Evolutionary conservation across 305 asterid species (phyloP).

Genomic region (Caryopteris hybrid): DNA sequence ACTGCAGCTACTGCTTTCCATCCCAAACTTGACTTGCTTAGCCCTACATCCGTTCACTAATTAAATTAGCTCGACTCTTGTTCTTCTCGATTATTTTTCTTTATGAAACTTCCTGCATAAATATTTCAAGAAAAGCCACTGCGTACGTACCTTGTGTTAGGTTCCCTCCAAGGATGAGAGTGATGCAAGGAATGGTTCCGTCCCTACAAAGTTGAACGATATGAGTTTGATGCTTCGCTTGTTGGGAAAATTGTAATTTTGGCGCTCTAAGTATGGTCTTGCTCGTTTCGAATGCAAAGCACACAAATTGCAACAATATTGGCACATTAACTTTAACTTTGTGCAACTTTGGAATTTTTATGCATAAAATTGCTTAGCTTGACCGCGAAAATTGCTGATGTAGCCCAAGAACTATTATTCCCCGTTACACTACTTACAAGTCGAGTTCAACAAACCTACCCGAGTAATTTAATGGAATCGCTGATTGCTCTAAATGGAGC

Average conservation of each 20-base stretch:
- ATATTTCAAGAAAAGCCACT: neutral
- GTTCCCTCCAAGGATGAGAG: conserved; percentile 83
- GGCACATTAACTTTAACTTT: no score
- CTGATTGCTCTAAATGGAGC: conserved; percentile 67
- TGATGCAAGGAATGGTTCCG: conserved; percentile 84
- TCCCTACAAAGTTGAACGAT: conserved; percentile 30
- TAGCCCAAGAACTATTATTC: no score
- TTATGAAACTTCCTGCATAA: no score
- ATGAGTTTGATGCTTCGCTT: neutral
- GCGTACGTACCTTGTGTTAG: conserved; percentile 63
- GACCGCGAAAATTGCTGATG: no score
- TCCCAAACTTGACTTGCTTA: conserved; percentile 5
- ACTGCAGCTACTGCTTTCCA: conserved; percentile 36
- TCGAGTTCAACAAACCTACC: conserved; percentile 31
- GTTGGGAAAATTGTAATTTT: neutral
- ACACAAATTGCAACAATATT: no score
- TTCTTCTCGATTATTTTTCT: neutral
- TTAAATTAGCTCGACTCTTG: neutral
- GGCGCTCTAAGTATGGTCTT: no score
- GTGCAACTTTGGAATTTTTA: no score
- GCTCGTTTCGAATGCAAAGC: no score
- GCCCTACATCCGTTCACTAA: neutral
- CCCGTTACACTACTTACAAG: no score
- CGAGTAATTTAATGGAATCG: conserved; percentile 52
- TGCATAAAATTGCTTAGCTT: no score